Conservation (phyloP, 2,329 filamentous ascomycete genomes). For the Monilinia laxa region DNA sequence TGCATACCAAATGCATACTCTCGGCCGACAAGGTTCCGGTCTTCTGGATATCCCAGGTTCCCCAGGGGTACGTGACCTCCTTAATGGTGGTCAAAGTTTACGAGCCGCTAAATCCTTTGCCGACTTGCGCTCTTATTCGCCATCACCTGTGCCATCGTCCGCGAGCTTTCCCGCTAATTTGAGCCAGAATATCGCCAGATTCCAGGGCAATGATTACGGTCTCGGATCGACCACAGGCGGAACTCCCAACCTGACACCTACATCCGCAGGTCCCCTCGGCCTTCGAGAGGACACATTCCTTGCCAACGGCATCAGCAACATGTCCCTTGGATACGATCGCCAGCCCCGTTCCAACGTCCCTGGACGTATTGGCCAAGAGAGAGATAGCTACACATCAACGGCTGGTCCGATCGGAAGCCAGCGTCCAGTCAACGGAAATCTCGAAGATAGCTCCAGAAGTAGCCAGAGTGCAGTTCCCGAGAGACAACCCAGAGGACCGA, state of each 20-base stretch:
- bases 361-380: constrained; percentile 46
- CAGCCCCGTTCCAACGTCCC: constrained; percentile 43
- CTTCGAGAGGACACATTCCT: constrained; percentile 36
- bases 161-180: constrained; percentile 78
- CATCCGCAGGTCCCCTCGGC: constrained; percentile 68
- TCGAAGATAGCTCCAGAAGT: constrained; percentile 37
- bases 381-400: constrained; percentile 45
- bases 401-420: constrained; percentile 65
- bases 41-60: constrained; percentile 89
- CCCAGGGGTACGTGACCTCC: constrained; percentile 55
- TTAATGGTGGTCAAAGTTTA: constrained; percentile 73
- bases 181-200: constrained; percentile 60
- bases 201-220: constrained; percentile 54
- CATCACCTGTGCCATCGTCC: constrained; percentile 85
- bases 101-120: constrained; percentile 95
- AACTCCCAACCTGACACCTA: constrained; percentile 69
- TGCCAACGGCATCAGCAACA: constrained; percentile 55
- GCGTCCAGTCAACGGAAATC: constrained; percentile 49
- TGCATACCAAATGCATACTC: constrained; percentile 68
- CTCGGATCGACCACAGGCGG: constrained; percentile 57
- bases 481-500: constrained; percentile 63
- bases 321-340: constrained; percentile 52
- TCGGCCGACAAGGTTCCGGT: constrained; percentile 75
- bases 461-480: constrained; percentile 49
- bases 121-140: constrained; percentile 90